Conservation (phyloP, 352 stramenopile species). For the Phytophthora chlamydospora region DNA sequence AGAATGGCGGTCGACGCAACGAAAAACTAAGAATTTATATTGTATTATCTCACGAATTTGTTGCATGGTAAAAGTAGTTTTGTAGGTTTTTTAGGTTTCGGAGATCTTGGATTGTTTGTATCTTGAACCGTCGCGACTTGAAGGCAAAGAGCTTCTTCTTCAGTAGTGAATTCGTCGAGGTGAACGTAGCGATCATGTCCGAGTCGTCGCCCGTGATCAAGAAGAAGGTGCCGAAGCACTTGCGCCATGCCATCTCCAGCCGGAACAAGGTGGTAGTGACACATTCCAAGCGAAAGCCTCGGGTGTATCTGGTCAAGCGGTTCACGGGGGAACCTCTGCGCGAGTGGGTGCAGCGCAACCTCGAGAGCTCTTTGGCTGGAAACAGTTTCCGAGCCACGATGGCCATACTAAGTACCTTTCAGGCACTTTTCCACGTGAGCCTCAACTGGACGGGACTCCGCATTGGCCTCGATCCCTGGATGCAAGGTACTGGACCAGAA, state of each 20-base stretch:
- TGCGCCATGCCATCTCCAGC: constrained; percentile 40
- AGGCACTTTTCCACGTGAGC: constrained; percentile 69
- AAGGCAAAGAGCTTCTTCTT: not conserved
- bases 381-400: constrained; percentile 48
- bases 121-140: constrained; percentile 16
- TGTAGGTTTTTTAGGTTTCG: not conserved
- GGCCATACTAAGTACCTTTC: constrained; percentile 63
- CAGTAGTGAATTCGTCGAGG: constrained; percentile 13
- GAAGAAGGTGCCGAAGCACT: constrained; percentile 43
- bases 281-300: constrained; percentile 35
- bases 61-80: not conserved
- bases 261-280: constrained; percentile 23
- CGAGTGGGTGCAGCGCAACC: constrained; percentile 77
- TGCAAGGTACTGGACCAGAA: constrained; percentile 44
- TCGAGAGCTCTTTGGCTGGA: constrained; percentile 66
- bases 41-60: too few species aligned
- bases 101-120: not conserved
- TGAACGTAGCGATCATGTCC: constrained; percentile 19
- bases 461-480: constrained; percentile 36
- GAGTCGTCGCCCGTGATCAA: constrained; percentile 17
- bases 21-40: not conserved
- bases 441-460: constrained; percentile 63
- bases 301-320: constrained; percentile 41
- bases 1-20: not conserved
- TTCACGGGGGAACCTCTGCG: constrained; percentile 53